Evolutionary conservation across 176 grass and related monocot species (phyloP), one percentile per base, ranked within the genome.

Genomic region (Carex scoparia): DNA sequence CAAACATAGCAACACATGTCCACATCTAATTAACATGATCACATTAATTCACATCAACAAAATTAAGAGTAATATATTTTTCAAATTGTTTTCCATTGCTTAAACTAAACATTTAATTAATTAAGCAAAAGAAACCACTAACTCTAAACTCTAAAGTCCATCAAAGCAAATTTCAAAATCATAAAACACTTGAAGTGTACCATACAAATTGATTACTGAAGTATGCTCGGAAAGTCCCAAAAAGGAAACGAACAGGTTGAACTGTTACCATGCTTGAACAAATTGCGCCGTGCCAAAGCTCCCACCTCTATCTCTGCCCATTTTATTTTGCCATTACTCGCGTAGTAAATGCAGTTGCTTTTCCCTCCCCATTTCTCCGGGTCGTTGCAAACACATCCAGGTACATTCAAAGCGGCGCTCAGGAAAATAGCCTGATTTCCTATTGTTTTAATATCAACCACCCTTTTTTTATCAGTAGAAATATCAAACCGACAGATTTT

Each of bases 281-380:
- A 70, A 0, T 14, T 19, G 2, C 0, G 0, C 2, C 3, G 1
- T 30, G n/a, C 19, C 30, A 2, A 61, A 27, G 0, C n/a, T 49
- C 71, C 71, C 10, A 53, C 71, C 18, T 53, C 48, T 8, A 75
- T 6, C 46, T 28, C 3, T 0, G 0, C 28, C 71, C 71, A 75
- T n/a, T 18, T 6, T 9, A 42, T 15, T 75, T 53, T 5, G 0
- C 4, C 10, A 28, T 8, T 33, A 18, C 57, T 18, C 0, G 81
- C 65, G 11, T 89, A 81, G 44, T 97, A 92, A 79, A 97, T 84
- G 37, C 61, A 86, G 59, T 94, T 92, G 58, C 59, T 68, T 82
- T 87, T 81, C 53, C 91, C 94, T 65, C 94, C 94, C 94, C 94
- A 97, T 73, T 80, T 87, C 38, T 85, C 44, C 0, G 91, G 91